phyloP scores from a whole-genome alignment of 306 rosid species.

The Astragalus membranaceus region DNA sequence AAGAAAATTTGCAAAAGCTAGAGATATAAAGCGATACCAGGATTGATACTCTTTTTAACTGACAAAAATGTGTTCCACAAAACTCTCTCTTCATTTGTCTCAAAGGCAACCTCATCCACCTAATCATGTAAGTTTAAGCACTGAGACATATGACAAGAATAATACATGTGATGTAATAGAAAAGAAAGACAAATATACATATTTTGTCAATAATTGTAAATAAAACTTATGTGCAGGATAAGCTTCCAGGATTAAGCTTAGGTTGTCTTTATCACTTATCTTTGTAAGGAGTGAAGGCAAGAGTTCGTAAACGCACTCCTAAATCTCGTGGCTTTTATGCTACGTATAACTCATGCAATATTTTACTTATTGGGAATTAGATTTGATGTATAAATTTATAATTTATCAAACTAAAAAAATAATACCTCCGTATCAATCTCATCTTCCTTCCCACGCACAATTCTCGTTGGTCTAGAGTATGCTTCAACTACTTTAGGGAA shows the following conservation, averaged over 20 bases:
- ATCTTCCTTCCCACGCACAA: conserved; percentile 79
- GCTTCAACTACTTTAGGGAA: conserved; percentile 82
- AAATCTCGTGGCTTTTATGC: too few species aligned
- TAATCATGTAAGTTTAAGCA: conserved; percentile 12
- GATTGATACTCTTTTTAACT: conserved; percentile 41
- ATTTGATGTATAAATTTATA: background rate
- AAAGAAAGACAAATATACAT: background rate
- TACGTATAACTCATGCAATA: too few species aligned
- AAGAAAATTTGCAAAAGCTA: background rate
- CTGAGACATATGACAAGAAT: background rate
- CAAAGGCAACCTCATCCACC: conserved; percentile 77
- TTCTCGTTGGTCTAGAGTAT: conserved; percentile 91
- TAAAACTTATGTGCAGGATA: background rate
- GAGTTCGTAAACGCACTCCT: too few species aligned
- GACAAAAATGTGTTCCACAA: conserved; percentile 69
- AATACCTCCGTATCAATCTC: conserved; percentile 50
- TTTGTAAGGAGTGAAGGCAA: too few species aligned
- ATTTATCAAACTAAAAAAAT: background rate
- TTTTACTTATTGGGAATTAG: background rate
- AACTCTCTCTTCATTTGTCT: conserved; percentile 67
- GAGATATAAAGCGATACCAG: conserved; percentile 39
- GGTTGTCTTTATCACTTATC: too few species aligned
- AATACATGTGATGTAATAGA: background rate
- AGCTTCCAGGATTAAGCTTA: too few species aligned
- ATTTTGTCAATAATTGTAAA: background rate